A percentile compares a stretch with the other conserved stretches of the same genome.
phyloP scores from a whole-genome alignment of 345 rosid genomes.

The Acer negundo region DNA sequence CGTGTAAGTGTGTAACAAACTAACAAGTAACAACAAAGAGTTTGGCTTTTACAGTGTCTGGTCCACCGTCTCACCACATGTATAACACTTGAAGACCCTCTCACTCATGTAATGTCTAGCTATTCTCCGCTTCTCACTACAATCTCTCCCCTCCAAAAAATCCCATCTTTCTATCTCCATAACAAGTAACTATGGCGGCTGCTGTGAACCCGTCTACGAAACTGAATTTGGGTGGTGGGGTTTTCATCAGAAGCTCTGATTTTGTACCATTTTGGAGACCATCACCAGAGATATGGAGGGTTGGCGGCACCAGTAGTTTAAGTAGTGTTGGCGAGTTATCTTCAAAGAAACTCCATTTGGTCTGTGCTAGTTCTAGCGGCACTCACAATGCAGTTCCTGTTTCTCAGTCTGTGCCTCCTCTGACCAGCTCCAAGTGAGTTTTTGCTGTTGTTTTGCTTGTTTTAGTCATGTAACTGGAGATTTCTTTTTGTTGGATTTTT shows the following conservation, averaged over 20 bases:
- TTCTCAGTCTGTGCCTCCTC: conserved; percentile 9
- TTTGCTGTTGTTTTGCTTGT: background rate
- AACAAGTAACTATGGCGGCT: conserved; percentile 24
- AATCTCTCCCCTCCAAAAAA: background rate
- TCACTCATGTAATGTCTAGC: no score
- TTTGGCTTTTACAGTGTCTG: no score
- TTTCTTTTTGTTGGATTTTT: background rate
- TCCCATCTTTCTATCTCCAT: background rate
- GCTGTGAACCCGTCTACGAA: conserved; percentile 5
- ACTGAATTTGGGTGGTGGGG: conserved; percentile 1
- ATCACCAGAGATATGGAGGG: background rate
- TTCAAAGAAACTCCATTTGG: conserved; percentile 11
- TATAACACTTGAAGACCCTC: no score
- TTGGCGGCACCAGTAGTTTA: background rate
- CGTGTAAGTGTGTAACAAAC: no score
- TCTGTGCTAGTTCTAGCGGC: conserved; percentile 24
- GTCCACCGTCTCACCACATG: no score
- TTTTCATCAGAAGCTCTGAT: conserved; percentile 12
- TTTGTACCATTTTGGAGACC: conserved; percentile 14
- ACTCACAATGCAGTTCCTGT: conserved; percentile 26
- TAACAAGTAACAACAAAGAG: no score
- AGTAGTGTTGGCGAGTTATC: conserved; percentile 10
- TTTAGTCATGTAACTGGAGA: background rate
- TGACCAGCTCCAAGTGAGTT: conserved; percentile 28
- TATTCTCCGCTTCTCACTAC: no score